Evolutionary conservation across 2,329 filamentous ascomycete genomes (phyloP), one percentile per base, ranked within the genome.

Genomic region (Arthrinium phaeospermum): DNA sequence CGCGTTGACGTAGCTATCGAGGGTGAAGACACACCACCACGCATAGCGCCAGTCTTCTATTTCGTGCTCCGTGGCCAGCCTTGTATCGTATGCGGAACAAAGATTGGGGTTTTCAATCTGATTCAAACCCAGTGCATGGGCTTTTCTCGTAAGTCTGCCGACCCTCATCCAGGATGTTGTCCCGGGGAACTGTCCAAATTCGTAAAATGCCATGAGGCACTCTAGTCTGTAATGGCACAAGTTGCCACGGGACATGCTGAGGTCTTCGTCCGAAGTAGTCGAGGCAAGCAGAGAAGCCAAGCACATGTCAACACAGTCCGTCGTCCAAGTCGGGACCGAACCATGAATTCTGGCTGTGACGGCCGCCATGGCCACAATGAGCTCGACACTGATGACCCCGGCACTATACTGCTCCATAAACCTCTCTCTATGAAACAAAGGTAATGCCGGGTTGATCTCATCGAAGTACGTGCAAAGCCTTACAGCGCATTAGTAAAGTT

Each of bases 11-110:
- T 83, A 83, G 1, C 79, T 76, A 70, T 83, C 81, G 2, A 83
- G 75, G 37, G 79, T 77, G 72, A 81, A 83, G 46, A 83, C 76
- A 71, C 78, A 80, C 81, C 81, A 82, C 79, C 81, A 83, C 51
- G 81, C 69, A 41, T 74, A 74, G 64, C 80, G 77, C 81, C 81
- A 83, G 71, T 81, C 78, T 70, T 82, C 78, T 1, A 80, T 76
- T 7, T 81, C 80, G n/a, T 80, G 79, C 14, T 79, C 74, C 6
- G 69, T 76, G 68, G 61, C 76, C 16, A 16, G 16, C 49, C 27
- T 12, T 37, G 45, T 19, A 53, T 78, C 75, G 70, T 78, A 77
- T 72, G 75, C 77, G 16, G 76, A 76, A 68, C 79, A 79, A 2
- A 77, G 67, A 16, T 73, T 73, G 22, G 77, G 78, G 37, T 78